Evolutionary conservation across 1,284 basidiomycete genomes (phyloP).

Genomic region (Athelia psychrophila): DNA sequence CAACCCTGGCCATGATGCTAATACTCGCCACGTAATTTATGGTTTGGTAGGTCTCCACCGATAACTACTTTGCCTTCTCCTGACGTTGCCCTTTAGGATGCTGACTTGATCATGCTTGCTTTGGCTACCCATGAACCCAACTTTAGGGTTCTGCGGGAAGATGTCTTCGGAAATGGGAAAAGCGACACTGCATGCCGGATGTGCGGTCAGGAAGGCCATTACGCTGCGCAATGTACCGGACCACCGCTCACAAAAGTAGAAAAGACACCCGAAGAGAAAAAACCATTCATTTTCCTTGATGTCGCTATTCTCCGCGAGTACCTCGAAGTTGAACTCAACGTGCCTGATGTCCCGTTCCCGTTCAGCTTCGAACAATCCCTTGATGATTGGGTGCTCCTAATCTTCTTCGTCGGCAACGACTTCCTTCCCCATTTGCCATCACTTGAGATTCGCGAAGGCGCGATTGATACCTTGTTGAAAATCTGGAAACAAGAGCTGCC

Average conservation of each 20-base stretch:
- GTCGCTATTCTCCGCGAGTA: slow-evolving; percentile 95
- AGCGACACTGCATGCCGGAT: slow-evolving; percentile 80
- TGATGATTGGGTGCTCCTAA: slow-evolving; percentile 99
- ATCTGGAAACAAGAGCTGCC: slow-evolving; percentile 95
- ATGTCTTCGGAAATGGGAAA: slow-evolving; percentile 89
- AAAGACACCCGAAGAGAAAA: slow-evolving; percentile 75
- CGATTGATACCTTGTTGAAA: slow-evolving; percentile 93
- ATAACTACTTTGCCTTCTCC: slow-evolving; percentile 6
- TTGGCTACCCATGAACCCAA: slow-evolving; percentile 98
- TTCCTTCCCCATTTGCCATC: slow-evolving; percentile 98
- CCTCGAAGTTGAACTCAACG: slow-evolving; percentile 91
- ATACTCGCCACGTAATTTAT: slow-evolving; percentile 97
- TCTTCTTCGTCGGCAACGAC: slow-evolving; percentile 99
- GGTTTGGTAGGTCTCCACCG: slow-evolving; percentile 68
- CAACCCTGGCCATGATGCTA: slow-evolving; percentile 89
- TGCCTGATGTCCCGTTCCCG: slow-evolving; percentile 77
- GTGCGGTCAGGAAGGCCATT: slow-evolving; percentile 94
- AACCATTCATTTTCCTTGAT: slow-evolving; percentile 99
- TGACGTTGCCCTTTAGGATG: slow-evolving; percentile 62
- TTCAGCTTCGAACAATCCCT: slow-evolving; percentile 97
- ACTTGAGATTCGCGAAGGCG: slow-evolving; percentile 98
- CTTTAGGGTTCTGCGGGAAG: slow-evolving; percentile 97
- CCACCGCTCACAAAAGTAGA: slow-evolving; percentile 60
- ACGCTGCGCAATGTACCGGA: slow-evolving; percentile 90
- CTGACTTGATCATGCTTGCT: slow-evolving; percentile 98